Percentiles rank a stretch among this genome's conserved stretches.
phyloP scores from a whole-genome alignment of 1,139 yeast species.

The Nadsonia starkeyi-henricii region DNA sequence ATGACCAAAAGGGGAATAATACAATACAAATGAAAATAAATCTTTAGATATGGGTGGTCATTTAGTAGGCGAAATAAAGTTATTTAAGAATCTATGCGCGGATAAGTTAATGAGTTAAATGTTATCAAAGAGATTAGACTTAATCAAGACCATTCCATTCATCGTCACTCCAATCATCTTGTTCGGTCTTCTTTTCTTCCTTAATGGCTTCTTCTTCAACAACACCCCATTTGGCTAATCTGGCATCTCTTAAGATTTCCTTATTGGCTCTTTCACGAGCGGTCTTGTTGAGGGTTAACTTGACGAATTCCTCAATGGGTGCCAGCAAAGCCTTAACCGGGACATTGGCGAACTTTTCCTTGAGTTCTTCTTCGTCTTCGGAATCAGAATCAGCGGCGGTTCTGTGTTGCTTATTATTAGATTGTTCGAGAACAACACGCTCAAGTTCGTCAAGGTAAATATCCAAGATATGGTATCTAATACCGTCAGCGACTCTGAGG shows the following conservation, averaged over 20 bases:
- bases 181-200: conserved; percentile 22
- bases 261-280: conserved; percentile 50
- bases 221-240: conserved; percentile 56
- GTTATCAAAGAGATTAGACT: too few relatives aligned
- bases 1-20: background rate
- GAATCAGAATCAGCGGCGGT: conserved; percentile 17
- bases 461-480: conserved; percentile 78
- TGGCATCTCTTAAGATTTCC: conserved; percentile 51
- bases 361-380: conserved; percentile 12
- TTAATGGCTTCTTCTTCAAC: conserved; percentile 26
- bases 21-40: background rate
- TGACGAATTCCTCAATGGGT: conserved; percentile 44
- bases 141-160: conserved; percentile 14
- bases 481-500: conserved; percentile 51
- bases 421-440: conserved; percentile 39
- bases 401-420: conserved; percentile 14
- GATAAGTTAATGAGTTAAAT: background rate
- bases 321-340: conserved; percentile 44
- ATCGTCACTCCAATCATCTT: conserved; percentile 42
- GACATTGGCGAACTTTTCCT: conserved; percentile 27
- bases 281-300: conserved; percentile 42
- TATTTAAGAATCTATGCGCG: too few relatives aligned
- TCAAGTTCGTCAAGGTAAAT: conserved; percentile 77
- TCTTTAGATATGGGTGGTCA: background rate
- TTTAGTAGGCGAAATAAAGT: background rate